Evolutionary conservation across 352 stramenopile genomes (phyloP).

Genomic region (Phytophthora citrophthora): DNA sequence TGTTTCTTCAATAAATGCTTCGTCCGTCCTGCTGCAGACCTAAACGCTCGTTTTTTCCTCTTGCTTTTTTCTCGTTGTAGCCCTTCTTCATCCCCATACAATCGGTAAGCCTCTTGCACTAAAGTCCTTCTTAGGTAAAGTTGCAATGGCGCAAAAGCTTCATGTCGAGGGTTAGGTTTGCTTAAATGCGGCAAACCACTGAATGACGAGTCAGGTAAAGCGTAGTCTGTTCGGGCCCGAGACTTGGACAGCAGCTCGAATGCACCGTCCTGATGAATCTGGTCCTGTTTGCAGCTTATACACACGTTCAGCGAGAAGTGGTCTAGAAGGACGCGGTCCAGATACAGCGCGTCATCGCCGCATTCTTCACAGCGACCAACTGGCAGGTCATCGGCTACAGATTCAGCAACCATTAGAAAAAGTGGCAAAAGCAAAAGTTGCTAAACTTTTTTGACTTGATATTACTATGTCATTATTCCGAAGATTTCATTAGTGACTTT

Average conservation of each 20-base stretch:
- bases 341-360: conserved; percentile 43
- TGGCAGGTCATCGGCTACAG: conserved; percentile 23
- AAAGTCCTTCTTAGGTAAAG: conserved; percentile 66
- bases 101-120: conserved; percentile 52
- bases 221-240: conserved; percentile 59
- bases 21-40: conserved; percentile 53
- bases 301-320: conserved; percentile 68
- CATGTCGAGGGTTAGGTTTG: conserved; percentile 70
- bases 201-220: conserved; percentile 70
- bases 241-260: conserved; percentile 76
- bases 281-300: conserved; percentile 67
- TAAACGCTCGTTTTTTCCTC: conserved; percentile 56
- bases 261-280: conserved; percentile 48
- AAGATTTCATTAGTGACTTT: not conserved
- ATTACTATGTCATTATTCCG: conserved; percentile 18
- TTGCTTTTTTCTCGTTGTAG: conserved; percentile 54
- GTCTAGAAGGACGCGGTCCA: conserved; percentile 56
- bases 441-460: not conserved
- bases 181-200: conserved; percentile 46
- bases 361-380: conserved; percentile 60
- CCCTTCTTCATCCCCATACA: conserved; percentile 54
- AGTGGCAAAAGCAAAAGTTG: no score
- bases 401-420: not conserved
- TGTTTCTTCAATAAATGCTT: conserved; percentile 65
- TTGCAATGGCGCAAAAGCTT: conserved; percentile 71